Base-by-base conservation (phyloP, 75 land plant genomes). In the Picea glauca region DNA sequence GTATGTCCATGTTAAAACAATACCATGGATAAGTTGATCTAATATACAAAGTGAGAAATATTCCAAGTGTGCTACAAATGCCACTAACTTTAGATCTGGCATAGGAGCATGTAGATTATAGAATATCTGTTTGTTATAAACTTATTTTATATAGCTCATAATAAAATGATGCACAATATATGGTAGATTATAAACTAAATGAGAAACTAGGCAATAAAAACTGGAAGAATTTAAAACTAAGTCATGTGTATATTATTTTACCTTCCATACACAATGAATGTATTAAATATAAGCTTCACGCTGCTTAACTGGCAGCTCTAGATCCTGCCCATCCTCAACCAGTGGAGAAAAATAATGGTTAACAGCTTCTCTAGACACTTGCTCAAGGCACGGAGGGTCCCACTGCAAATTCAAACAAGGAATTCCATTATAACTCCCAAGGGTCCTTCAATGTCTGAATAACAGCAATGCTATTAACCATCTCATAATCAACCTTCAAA, bases 351-450 rank as follows among this genome's bases (percentile, higher is more conserved):
- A 94, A 54, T 91, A 87, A 5, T 78, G 40, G 58, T 91, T 86
- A 65, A 94, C 93, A 85, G 91, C 84, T 72, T 93, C 91, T 54
- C 76, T 66, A 14, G 98, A 83, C 11, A 93, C 98, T 65, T 84
- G 76, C 21, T 86, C 90, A 74, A 94, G 68, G 60, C 75, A 77
- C 21, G 93, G 91, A 62, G 98, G 98, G 67, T 91, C 76, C 98
- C 98, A 94, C 98, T 94, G 87, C 81, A 85, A 70, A 40, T 70
- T 70, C 4, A 57, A 32, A 77, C 18, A 32, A 59, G 14, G 60
- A 80, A 77, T 38, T 31, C n/a, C 26, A 70, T 17, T 43, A 38
- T 70, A 43, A 8, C 74, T 70, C 56, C 3, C 0, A 40, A 12
- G 15, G 7, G 20, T 70, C 35, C 23, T 9, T 70, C 9, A 70